A percentile compares a stretch with the other conserved stretches of the same genome.
These are phyloP conservation scores for Kodamaea sp. DNA, from an alignment of 1,139 yeast genomes.

Conservation along the genomic window DNA sequence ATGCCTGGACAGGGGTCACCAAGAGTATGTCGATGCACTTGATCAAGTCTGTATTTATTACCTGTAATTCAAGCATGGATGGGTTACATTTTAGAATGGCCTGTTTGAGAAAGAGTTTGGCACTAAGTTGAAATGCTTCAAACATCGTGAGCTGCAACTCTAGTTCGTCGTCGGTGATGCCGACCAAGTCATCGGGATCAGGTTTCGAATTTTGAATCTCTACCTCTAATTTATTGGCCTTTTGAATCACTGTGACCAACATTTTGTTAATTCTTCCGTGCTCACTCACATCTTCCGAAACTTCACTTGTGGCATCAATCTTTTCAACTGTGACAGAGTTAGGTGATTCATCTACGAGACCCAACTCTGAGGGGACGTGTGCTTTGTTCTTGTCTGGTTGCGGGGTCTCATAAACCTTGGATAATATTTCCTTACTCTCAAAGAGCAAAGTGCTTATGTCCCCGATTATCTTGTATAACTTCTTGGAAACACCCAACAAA, in stretches of 20 bases:
- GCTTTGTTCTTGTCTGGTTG: conserved; percentile 5
- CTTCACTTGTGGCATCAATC: conserved; percentile 9
- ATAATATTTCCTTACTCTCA: conserved; percentile 40
- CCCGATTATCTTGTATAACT: conserved; percentile 64
- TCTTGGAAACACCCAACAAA: conserved; percentile 70
- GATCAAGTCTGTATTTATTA: conserved; percentile 54
- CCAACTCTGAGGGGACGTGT: neutral
- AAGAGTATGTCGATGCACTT: conserved; percentile 62
- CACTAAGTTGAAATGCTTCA: conserved; percentile 70
- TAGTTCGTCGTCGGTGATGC: conserved; percentile 53
- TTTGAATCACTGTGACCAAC: conserved; percentile 28
- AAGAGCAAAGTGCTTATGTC: conserved; percentile 65
- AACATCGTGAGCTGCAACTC: conserved; percentile 70
- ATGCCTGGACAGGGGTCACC: conserved; percentile 69
- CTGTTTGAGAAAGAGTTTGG: conserved; percentile 67
- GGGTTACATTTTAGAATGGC: conserved; percentile 63
- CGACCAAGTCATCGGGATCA: conserved; percentile 48
- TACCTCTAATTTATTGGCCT: conserved; percentile 48
- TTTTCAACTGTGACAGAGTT: conserved; percentile 2
- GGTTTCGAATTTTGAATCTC: conserved; percentile 58
- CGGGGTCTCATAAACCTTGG: conserved; percentile 17
- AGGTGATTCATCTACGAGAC: conserved; percentile 10
- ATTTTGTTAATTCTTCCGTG: conserved; percentile 27
- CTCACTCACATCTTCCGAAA: conserved; percentile 24
- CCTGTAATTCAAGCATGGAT: conserved; percentile 63